Evolutionary conservation across 2,329 filamentous ascomycete species (phyloP).

Genomic region (Talaromyces sp.): DNA sequence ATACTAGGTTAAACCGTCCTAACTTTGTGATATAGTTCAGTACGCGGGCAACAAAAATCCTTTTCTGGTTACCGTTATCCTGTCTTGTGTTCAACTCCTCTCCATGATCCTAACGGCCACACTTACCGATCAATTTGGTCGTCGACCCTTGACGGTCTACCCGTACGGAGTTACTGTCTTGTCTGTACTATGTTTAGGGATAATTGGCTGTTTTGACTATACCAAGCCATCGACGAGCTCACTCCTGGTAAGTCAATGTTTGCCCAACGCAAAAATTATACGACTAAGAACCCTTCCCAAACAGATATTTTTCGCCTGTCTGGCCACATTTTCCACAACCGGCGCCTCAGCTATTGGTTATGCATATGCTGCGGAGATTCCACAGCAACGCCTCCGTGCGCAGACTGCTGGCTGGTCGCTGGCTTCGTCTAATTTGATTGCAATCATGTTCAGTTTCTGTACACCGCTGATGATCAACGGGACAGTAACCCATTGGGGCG

Average conservation of each 20-base stretch:
- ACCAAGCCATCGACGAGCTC: constrained; percentile 27
- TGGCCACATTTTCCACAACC: constrained; percentile 38
- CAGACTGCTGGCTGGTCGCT: constrained; percentile 35
- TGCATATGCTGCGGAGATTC: constrained; percentile 38
- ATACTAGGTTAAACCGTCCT: not conserved
- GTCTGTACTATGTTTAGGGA: constrained; percentile 33
- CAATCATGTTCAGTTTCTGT: constrained; percentile 42
- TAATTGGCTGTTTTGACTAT: constrained; percentile 38
- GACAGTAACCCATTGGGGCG: constrained; percentile 31
- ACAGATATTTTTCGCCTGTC: constrained; percentile 38
- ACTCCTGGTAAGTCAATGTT: constrained; percentile 24
- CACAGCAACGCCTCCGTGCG: constrained; percentile 36
- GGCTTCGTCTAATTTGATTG: constrained; percentile 35
- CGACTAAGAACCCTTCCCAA: not conserved
- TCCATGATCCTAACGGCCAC: constrained; percentile 35
- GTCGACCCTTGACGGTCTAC: constrained; percentile 36
- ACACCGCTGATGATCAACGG: constrained; percentile 43
- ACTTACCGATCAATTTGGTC: constrained; percentile 30
- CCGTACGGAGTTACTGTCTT: constrained; percentile 33
- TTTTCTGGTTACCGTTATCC: constrained; percentile 38
- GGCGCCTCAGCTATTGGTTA: constrained; percentile 40
- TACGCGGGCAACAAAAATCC: constrained; percentile 37
- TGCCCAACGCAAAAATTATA: not conserved
- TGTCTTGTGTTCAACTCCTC: constrained; percentile 37
- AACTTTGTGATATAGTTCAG: constrained; percentile 25